Evolutionary conservation across 208 protist species (phyloP), one percentile per base, ranked within the genome.

Genomic region (Leishmania mexicana): DNA sequence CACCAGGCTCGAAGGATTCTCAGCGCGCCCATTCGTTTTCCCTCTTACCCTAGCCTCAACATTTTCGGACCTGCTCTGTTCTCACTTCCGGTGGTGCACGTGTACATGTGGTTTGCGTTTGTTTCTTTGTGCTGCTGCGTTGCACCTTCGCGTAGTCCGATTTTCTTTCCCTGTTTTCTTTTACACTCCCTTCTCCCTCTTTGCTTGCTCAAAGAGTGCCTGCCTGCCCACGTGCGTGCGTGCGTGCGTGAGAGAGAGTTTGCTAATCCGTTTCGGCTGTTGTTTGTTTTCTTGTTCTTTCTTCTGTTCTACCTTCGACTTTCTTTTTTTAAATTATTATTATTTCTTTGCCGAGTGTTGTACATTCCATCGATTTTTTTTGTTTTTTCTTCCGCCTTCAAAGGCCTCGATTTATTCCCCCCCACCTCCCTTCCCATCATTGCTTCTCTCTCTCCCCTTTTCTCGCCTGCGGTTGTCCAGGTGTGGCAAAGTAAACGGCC

Each of bases 281-380:
- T 21, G 51, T 74, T 78, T 67, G 62, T 53, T 70, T 80, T 84
- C 73, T 79, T 79, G 79, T 74, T 65, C 77, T 74, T 78, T 47
- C 10, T 13, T 47, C 10, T 47, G 0, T 47, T 47, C 1, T 10
- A 1, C 45, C 54, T 38, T 71, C 57, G 60, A 64, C 42, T 73
- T 35, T 35, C 8, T 21, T 35, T 10, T 40, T 21, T 45, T 3
- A 24, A 6, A 42, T 17, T 21, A 0, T 42, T 19, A 42, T 17
- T 21, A 0, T 24, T 8, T 21, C 24, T n/a, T 60, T n/a, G 24
- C 15, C 57, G 1, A 21, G 4, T n/a, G 57, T 60, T 60, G 21
- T 21, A n/a, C 24, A 24, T 28, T n/a, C 24, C 57, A 60, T 60
- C 1, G 57, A 60, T 11, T 3, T 62, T 8, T 62, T 11, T n/a